Base-by-base conservation (phyloP, 2,329 filamentous ascomycete genomes). In the Fusarium oxysporum region DNA sequence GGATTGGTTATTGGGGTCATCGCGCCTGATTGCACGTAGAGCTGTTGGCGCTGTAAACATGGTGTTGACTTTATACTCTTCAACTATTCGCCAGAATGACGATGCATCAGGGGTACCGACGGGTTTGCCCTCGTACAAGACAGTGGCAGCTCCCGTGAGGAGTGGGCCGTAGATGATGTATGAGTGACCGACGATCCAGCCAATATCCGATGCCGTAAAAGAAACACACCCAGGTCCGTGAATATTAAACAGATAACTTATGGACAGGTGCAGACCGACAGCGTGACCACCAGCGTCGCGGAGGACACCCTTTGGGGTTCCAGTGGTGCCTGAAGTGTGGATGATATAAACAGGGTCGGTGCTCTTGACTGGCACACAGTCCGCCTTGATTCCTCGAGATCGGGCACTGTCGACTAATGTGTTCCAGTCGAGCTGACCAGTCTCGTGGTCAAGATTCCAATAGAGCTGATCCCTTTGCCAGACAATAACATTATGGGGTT, bases 121-220 rank as follows among this genome's bases (percentile, higher is more conserved):
- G 0, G 95, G 95, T 75, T 98, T 98, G n/a, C 95, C 96, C 83
- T 98, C 95, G 80, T 95, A 98, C 0, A 98, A 85, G 2, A 98
- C 89, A 0, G 94, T 97, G 3, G 95, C 92, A 4, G 95, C 95
- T 9, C 95, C 95, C 1, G 92, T 90, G 4, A 98, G 88, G 10
- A 98, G 88, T 17, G 95, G 95, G 8, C 90, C 95, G 78, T 98
- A 98, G 17, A 97, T 85, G 71, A 97, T 97, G 80, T 96, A 98
- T 10, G 91, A 92, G 79, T 95, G 82, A 21, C 82, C 82, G 14
- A 83, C 82, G 10, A 84, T 94, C 96, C 95, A 98, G 37, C 95
- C 96, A 63, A 98, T 96, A 78, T 98, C 95, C 19, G 92, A 94
- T 3, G 92, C 92, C 10, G 91, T 93, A 79, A 94, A 84, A 4